Percentiles rank a stretch among this genome's conserved stretches.
These are phyloP conservation scores for Plasmodium inui DNA, from an alignment of 169 alveolate genomes.

Conservation along the genomic window DNA sequence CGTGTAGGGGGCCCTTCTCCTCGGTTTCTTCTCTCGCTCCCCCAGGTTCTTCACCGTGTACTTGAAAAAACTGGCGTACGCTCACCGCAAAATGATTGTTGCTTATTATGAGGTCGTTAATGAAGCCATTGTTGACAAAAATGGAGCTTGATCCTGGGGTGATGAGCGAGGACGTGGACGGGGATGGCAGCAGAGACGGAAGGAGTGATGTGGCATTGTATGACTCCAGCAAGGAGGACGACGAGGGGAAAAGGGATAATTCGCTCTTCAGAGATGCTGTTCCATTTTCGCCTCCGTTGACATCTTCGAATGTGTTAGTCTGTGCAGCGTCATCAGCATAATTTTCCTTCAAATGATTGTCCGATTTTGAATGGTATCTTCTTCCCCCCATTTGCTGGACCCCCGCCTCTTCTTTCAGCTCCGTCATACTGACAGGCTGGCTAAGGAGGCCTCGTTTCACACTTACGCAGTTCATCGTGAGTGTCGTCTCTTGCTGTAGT, in stretches of 20 bases:
- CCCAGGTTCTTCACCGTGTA: conserved; percentile 1
- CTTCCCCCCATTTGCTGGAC: not conserved
- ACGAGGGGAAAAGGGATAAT: not conserved
- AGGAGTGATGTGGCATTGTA: not conserved
- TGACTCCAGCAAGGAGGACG: not conserved
- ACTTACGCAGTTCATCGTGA: not conserved
- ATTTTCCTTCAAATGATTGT: not conserved
- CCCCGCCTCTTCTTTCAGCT: not conserved
- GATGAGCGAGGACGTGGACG: not conserved
- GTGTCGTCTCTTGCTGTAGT: not conserved
- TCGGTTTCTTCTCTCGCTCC: not conserved
- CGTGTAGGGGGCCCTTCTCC: not conserved
- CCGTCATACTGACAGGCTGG: not conserved
- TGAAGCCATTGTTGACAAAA: conserved; percentile 31
- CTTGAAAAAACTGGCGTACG: conserved; percentile 42
- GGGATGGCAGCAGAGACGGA: not conserved
- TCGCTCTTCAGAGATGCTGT: not conserved
- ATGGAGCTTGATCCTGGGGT: not conserved
- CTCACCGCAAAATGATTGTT: conserved; percentile 49
- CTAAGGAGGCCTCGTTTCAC: not conserved
- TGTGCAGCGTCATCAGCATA: not conserved
- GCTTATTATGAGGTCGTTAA: conserved; percentile 51
- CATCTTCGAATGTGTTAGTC: not conserved
- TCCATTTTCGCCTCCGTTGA: not conserved
- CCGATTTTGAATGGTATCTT: not conserved